A percentile compares a stretch with the other conserved stretches of the same genome.
Conservation (phyloP, 192 early-diverging fungal genomes). For the Spinellus fusiger region DNA sequence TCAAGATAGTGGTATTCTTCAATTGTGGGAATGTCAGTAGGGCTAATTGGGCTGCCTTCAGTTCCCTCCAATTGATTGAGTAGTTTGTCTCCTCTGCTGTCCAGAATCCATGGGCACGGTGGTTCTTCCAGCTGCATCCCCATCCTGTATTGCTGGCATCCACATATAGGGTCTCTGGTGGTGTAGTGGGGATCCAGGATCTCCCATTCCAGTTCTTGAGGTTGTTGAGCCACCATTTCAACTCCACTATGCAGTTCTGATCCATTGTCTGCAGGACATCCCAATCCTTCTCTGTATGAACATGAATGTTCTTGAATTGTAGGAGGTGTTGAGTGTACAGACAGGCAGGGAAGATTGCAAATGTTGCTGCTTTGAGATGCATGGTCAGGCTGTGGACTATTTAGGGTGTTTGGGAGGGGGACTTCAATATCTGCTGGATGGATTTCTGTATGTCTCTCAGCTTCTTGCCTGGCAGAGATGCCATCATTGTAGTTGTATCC, state of each 20-base stretch:
- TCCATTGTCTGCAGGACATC: neutral
- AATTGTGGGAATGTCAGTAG: neutral
- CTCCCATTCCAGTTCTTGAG: constrained; percentile 14
- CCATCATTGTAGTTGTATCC: constrained; percentile 22
- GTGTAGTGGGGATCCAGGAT: constrained; percentile 4
- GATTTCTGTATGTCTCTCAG: constrained; percentile 17
- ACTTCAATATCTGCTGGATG: constrained; percentile 19
- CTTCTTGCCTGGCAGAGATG: constrained; percentile 23
- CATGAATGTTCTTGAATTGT: constrained; percentile 18
- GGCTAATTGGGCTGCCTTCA: constrained; percentile 6
- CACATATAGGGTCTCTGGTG: constrained; percentile 17
- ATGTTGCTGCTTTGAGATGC: constrained; percentile 28
- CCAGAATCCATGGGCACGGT: constrained; percentile 8
- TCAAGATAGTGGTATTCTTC: no score
- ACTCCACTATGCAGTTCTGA: neutral
- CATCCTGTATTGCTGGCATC: constrained; percentile 24
- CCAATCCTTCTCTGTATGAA: neutral
- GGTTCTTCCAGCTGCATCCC: constrained; percentile 4
- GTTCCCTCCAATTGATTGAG: constrained; percentile 31
- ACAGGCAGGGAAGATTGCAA: constrained; percentile 20
- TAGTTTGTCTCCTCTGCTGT: neutral
- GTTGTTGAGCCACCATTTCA: neutral
- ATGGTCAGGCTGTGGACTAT: no score
- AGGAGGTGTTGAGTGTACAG: constrained; percentile 25
- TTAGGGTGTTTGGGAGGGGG: neutral